Evolutionary conservation across 202 grass and related monocot species (phyloP), one percentile per base, ranked within the genome.

Genomic region (Alloteropsis angusta): DNA sequence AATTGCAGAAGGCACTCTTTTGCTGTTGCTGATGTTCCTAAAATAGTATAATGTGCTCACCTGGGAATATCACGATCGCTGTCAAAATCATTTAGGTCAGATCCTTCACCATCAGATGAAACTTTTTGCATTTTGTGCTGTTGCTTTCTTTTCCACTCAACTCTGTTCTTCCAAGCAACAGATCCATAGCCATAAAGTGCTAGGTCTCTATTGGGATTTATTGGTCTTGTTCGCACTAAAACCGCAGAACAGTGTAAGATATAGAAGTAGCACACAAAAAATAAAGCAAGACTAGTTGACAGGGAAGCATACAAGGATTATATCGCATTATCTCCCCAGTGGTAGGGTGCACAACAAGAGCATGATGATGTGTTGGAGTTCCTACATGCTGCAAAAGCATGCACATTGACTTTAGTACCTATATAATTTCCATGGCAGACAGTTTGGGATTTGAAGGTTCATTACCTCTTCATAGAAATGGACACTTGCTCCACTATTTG

Each of bases 121-220:
- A 79, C 65, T 12, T 44, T 79, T 79, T 79, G 76, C 63, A 68
- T 68, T 79, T 79, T 79, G 49, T 68, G 49, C 10, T 79, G 63
- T 13, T 79, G 76, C 50, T 68, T 79, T 68, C 63, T 79, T 79
- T 68, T 79, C 76, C 76, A 79, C 17, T 79, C 76, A 68, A 79
- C 10, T 43, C 76, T 79, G 49, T 79, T 79, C 49, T 79, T 79
- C 76, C 76, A 79, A 23, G 76, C 63, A 57, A 79, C 76, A 14
- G 76, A 79, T 56, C 76, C 76, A n/a, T 79, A 79, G 22, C 76
- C 76, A 57, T 79, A 79, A 4, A 79, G 53, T 56, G 63, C 48
- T 3, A 79, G 49, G 37, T 79, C 76, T 45, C 76, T 55, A 34
- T 57, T 68, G 37, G 76, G 76, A 57, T 79, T 79, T 44, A 79